Conservation (phyloP, 371 early-diverging fungal species). For the Mortierella sp. region DNA sequence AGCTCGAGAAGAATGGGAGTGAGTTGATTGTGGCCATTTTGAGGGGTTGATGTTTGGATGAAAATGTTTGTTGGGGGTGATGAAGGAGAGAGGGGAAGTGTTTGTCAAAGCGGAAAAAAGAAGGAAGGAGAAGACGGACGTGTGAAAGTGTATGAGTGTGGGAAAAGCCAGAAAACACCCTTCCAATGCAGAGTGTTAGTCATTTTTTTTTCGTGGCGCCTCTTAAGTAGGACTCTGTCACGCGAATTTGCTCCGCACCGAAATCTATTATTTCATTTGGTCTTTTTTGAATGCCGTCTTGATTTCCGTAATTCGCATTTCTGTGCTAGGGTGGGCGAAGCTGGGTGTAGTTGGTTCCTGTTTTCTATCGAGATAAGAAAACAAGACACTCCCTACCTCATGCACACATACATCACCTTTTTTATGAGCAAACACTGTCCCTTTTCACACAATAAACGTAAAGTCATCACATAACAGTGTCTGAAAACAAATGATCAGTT, state of each 20-base stretch:
- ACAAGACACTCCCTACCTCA: no score
- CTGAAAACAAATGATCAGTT: no score
- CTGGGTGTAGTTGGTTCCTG: no score
- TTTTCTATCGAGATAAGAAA: no score
- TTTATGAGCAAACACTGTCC: no score
- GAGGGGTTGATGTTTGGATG: neutral
- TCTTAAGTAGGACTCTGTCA: conserved; percentile 5
- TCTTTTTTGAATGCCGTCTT: no score
- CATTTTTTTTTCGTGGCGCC: neutral
- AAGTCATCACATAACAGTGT: no score
- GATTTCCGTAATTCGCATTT: no score
- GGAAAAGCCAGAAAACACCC: neutral
- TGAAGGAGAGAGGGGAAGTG: neutral
- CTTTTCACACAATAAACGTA: no score
- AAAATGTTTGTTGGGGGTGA: no score
- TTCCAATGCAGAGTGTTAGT: neutral
- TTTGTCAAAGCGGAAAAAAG: neutral
- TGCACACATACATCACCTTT: no score
- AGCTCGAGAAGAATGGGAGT: conserved; percentile 46
- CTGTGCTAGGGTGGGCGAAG: no score
- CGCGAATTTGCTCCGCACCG: neutral
- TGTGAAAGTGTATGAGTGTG: neutral
- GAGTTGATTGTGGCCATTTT: conserved; percentile 13
- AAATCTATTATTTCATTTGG: neutral
- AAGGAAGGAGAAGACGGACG: neutral